Percentiles rank a stretch among this genome's conserved stretches.
phyloP scores from a whole-genome alignment of 192 early-diverging fungal genomes.

The Rhizophagus sp. region DNA sequence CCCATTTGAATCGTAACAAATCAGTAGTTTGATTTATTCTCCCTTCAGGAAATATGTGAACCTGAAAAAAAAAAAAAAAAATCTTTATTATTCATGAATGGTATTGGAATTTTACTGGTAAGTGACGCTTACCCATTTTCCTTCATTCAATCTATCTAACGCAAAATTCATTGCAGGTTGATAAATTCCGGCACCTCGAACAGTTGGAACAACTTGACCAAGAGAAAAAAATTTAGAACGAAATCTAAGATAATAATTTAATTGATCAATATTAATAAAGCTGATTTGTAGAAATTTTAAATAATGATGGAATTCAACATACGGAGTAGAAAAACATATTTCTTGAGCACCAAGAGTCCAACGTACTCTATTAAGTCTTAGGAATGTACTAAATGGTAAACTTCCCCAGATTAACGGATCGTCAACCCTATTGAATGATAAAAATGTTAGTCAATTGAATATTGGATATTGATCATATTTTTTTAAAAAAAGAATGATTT shows the following conservation, averaged over 20 bases:
- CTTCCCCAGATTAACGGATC: slow-evolving; percentile 79
- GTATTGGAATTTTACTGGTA: too few species aligned
- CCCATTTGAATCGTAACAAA: slow-evolving; percentile 80
- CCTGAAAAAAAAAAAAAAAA: slow-evolving; percentile 26
- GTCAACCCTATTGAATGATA: slow-evolving; percentile 47
- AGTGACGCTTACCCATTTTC: slow-evolving; percentile 56
- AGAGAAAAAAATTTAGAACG: slow-evolving; percentile 67
- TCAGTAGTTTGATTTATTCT: slow-evolving; percentile 63
- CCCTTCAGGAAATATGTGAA: slow-evolving; percentile 91
- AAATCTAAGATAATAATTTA: slow-evolving; percentile 37
- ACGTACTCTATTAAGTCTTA: slow-evolving; percentile 54
- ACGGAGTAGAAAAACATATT: slow-evolving; percentile 78
- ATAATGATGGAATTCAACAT: slow-evolving; percentile 17
- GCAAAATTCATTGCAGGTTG: slow-evolving; percentile 84
- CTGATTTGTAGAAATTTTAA: too few species aligned
- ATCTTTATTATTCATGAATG: too few species aligned
- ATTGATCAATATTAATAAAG: too few species aligned
- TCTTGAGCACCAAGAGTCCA: slow-evolving; percentile 90
- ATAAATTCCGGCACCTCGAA: slow-evolving; percentile 82
- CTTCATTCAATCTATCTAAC: slow-evolving; percentile 62
- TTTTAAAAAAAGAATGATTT: background rate
- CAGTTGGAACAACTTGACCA: slow-evolving; percentile 80
- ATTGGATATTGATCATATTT: background rate
- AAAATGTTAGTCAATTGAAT: too few species aligned
- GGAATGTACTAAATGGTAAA: slow-evolving; percentile 58